These are phyloP conservation scores for Camellia sinensis DNA, from an alignment of 148 eudicot genomes.

Conservation along the genomic window DNA sequence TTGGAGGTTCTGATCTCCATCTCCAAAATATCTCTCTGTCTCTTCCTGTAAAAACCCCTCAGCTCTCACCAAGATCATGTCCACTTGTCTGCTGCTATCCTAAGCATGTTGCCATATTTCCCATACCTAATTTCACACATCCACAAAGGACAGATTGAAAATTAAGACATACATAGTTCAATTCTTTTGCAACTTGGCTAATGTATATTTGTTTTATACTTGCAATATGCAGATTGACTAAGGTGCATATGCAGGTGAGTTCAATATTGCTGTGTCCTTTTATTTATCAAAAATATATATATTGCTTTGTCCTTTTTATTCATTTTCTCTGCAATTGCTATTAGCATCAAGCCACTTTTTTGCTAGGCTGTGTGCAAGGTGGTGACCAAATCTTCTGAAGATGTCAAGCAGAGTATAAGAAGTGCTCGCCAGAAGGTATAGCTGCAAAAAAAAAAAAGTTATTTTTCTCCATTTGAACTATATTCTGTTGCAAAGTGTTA, in stretches of 20 bases:
- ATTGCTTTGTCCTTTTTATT: background rate
- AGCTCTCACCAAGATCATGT: background rate
- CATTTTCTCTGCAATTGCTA: background rate
- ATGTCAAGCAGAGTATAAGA: conserved; percentile 92
- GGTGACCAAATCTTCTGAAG: conserved; percentile 87
- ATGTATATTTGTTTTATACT: conserved; percentile 10
- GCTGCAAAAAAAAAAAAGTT: conserved; percentile 1
- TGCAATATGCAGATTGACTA: conserved; percentile 69
- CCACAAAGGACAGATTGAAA: background rate
- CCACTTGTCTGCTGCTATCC: conserved; percentile 9
- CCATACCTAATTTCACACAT: background rate
- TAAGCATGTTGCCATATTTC: background rate
- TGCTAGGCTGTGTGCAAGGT: conserved; percentile 78
- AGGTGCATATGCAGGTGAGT: conserved; percentile 80
- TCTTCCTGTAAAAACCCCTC: background rate
- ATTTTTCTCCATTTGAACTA: background rate
- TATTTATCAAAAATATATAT: too few relatives aligned
- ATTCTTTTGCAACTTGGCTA: conserved; percentile 8
- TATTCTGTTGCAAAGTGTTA: background rate
- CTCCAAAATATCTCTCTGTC: background rate
- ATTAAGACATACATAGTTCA: background rate
- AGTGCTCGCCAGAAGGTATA: conserved; percentile 96
- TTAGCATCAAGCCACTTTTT: background rate
- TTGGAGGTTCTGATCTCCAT: background rate
- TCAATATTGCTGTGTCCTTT: conserved; percentile 1